A percentile compares a stretch with the other conserved stretches of the same genome.
Conservation (phyloP, 2,329 filamentous ascomycete genomes). For the Aureobasidium sp. region DNA sequence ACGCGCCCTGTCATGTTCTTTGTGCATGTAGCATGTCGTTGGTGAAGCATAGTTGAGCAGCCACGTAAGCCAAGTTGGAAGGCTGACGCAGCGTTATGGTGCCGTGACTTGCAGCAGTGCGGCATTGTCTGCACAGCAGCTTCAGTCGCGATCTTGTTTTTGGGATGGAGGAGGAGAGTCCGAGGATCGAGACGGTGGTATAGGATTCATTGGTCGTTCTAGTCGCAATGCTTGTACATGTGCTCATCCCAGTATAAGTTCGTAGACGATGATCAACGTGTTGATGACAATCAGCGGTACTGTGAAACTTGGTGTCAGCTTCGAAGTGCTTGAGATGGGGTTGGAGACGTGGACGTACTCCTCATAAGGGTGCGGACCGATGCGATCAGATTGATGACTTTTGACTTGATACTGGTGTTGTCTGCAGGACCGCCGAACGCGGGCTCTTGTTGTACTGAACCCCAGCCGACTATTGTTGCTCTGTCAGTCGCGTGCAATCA, state of each 20-base stretch:
- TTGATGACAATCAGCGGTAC: constrained; percentile 40
- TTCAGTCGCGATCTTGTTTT: background rate
- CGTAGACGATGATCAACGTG: constrained; percentile 73
- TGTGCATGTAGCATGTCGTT: background rate
- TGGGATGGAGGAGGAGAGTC: background rate
- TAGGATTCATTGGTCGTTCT: background rate
- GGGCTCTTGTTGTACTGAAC: constrained; percentile 57
- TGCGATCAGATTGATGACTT: constrained; percentile 81
- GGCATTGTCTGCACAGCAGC: background rate
- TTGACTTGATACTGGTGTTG: constrained; percentile 74
- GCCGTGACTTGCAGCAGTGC: background rate
- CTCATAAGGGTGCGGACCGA: constrained; percentile 88
- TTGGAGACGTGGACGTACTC: constrained; percentile 52
- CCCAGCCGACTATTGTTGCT: constrained; percentile 65
- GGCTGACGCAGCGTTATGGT: background rate
- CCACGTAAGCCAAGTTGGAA: background rate
- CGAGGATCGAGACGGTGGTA: background rate
- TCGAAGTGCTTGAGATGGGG: background rate
- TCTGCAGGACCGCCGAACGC: constrained; percentile 66
- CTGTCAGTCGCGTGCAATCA: background rate
- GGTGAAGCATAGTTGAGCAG: background rate
- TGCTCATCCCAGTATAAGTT: constrained; percentile 63
- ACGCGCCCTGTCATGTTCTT: background rate
- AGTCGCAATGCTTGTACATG: background rate
- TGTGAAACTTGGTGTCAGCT: background rate